Conservation (phyloP, 371 early-diverging fungal species). For the Fennellomyces sp. region DNA sequence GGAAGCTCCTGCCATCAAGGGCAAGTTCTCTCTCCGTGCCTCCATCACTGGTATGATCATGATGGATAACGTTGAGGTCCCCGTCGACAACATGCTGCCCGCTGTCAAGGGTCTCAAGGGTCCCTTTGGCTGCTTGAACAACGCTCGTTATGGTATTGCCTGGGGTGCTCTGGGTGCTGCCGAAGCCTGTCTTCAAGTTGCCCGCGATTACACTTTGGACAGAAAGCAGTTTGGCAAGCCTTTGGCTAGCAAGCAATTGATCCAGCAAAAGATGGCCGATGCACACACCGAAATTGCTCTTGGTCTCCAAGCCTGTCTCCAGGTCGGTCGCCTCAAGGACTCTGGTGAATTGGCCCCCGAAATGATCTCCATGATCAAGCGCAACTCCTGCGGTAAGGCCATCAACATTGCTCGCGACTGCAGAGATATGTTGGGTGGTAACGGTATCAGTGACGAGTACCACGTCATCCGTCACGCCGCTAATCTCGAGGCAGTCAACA, state of each 20-base stretch:
- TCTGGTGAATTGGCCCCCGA: slow-evolving; percentile 85
- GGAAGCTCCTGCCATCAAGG: slow-evolving; percentile 87
- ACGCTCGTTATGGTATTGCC: slow-evolving; percentile 96
- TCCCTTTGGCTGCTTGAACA: slow-evolving; percentile 97
- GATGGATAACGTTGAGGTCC: slow-evolving; percentile 97
- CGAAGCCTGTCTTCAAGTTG: slow-evolving; percentile 88
- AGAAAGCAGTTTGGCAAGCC: slow-evolving; percentile 94
- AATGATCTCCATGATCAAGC: slow-evolving; percentile 96
- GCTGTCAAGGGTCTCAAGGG: slow-evolving; percentile 91
- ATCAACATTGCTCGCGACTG: slow-evolving; percentile 90
- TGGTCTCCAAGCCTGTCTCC: slow-evolving; percentile 89
- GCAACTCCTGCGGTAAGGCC: slow-evolving; percentile 96
- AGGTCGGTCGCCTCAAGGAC: slow-evolving; percentile 96
- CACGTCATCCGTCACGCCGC: slow-evolving; percentile 95
- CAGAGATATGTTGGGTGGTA: slow-evolving; percentile 90
- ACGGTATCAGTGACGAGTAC: slow-evolving; percentile 97
- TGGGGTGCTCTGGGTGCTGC: slow-evolving; percentile 98
- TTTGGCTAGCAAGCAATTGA: slow-evolving; percentile 93
- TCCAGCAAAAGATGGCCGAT: slow-evolving; percentile 97
- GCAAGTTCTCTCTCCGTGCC: slow-evolving; percentile 95
- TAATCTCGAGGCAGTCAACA: slow-evolving; percentile 96
- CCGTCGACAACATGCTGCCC: slow-evolving; percentile 88
- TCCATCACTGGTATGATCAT: slow-evolving; percentile 97
- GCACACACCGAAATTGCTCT: slow-evolving; percentile 94
- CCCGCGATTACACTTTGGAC: slow-evolving; percentile 87